Base-by-base conservation (phyloP, 768 basidiomycete species). In the Suillus paluster region DNA sequence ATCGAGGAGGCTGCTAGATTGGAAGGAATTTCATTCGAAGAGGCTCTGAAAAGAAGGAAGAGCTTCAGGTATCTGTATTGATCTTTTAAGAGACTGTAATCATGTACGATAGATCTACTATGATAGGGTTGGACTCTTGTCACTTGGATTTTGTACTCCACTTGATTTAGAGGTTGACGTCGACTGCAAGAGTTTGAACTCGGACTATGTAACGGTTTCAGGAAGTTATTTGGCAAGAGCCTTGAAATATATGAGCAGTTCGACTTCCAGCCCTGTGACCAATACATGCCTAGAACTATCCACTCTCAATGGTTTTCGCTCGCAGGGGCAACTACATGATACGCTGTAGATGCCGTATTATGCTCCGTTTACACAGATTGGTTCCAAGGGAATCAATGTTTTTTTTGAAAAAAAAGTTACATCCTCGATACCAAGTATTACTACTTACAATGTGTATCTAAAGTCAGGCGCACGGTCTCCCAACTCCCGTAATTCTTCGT, bases 401-500 rank as follows among this genome's bases (percentile, higher is more conserved):
- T 30, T 30, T 3, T 3, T 3, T 30, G 6, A 30, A 30, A 30
- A 30, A 65, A 58, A 42, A 90, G 85, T 30, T 30, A 30, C 30
- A 30, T 30, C 30, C 30, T 30, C 30, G 49, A 48, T 50, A 30
- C 49, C 19, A 11, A 10, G 49, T 19, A 5, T 50, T 50, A 85
- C 41, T 19, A 23, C 25, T 72, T 64, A 82, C 25, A 83, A 56
- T 5, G 79, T 84, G 66, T 89, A 88, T 62, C 85, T 75, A 67
- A 89, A 88, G 68, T 86, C 86, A 1, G 86, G 86, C 2, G 88
- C 85, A 58, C 82, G 78, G 64, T 89, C 87, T 1, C 88, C 88
- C 69, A 88, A 57, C 62, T 78, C 74, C 39, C 62, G 73, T 50
- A 70, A 33, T 30, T 72, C 64, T 46, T 65, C 66, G 0, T 38